Percentiles rank a stretch among this genome's conserved stretches.
These are phyloP conservation scores for Neopestalotiopsis clavispora DNA, from an alignment of 2,329 filamentous ascomycete genomes.

Conservation along the genomic window DNA sequence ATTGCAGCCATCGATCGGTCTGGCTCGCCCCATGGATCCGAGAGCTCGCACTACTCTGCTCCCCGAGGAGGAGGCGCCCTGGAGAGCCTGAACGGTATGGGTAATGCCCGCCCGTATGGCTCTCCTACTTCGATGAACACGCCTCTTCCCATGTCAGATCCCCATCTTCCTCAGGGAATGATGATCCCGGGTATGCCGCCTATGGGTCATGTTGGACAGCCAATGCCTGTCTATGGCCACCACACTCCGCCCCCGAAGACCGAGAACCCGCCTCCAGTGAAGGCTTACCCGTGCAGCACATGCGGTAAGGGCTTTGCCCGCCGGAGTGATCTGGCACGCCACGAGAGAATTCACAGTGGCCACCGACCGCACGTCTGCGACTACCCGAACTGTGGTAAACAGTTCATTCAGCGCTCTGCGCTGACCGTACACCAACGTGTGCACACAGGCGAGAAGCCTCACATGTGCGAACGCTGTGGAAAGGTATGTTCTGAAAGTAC, in stretches of 20 bases:
- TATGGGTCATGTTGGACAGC: constrained; percentile 28
- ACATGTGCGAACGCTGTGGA: constrained; percentile 95
- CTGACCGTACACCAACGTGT: constrained; percentile 94
- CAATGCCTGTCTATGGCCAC: constrained; percentile 42
- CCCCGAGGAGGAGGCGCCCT: constrained; percentile 36
- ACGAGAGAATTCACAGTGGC: constrained; percentile 95
- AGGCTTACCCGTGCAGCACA: constrained; percentile 87
- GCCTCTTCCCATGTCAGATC: constrained; percentile 51
- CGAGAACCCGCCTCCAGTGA: constrained; percentile 43
- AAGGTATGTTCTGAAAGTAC: constrained; percentile 69
- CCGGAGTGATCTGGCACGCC: constrained; percentile 89
- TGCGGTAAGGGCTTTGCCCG: constrained; percentile 92
- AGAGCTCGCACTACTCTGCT: constrained; percentile 61
- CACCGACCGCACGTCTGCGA: constrained; percentile 92
- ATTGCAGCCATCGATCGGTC: constrained; percentile 53
- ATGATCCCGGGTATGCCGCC: constrained; percentile 47
- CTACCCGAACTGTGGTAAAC: constrained; percentile 85
- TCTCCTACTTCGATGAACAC: constrained; percentile 59
- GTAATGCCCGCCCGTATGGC: constrained; percentile 50
- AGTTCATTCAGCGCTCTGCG: constrained; percentile 96
- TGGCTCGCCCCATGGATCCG: constrained; percentile 63
- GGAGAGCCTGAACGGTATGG: constrained; percentile 45
- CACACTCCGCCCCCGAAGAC: constrained; percentile 37
- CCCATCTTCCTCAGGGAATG: constrained; percentile 44
- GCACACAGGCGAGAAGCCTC: constrained; percentile 97